phyloP scores from a whole-genome alignment of 805 yeast species.

The Ogataea paradorogensis region DNA sequence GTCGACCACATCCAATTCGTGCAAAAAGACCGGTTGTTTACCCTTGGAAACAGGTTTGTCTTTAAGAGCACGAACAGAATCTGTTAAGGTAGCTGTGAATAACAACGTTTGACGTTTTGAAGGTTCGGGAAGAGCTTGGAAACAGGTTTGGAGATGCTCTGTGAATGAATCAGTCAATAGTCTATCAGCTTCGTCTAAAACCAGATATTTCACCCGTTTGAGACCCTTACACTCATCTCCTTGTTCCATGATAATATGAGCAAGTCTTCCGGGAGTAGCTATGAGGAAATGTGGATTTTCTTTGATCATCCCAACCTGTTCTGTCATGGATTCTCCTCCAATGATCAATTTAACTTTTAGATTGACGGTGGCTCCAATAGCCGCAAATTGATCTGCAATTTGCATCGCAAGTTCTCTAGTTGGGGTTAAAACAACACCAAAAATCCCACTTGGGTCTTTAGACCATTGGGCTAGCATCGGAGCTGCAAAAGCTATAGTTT shows the following conservation, averaged over 20 bases:
- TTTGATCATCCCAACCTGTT: slow-evolving; percentile 79
- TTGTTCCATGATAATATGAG: slow-evolving; percentile 84
- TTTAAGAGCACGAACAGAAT: slow-evolving; percentile 78
- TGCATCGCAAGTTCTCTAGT: slow-evolving; percentile 93
- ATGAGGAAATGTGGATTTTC: slow-evolving; percentile 88
- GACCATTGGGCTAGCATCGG: slow-evolving; percentile 96
- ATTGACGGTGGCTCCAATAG: slow-evolving; percentile 87
- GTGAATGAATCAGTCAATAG: slow-evolving; percentile 81
- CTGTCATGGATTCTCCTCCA: slow-evolving; percentile 94
- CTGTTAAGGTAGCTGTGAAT: slow-evolving; percentile 96
- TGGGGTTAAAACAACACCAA: slow-evolving; percentile 86
- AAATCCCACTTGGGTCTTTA: slow-evolving; percentile 90
- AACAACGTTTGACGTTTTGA: slow-evolving; percentile 78
- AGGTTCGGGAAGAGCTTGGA: slow-evolving; percentile 67
- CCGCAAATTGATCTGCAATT: slow-evolving; percentile 94
- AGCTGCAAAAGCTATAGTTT: slow-evolving; percentile 96
- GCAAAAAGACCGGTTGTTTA: slow-evolving; percentile 59
- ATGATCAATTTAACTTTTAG: slow-evolving; percentile 79
- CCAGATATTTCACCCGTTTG: slow-evolving; percentile 73
- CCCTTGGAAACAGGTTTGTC: slow-evolving; percentile 57
- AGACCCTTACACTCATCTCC: slow-evolving; percentile 83
- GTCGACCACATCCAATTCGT: slow-evolving; percentile 72
- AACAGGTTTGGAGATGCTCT: slow-evolving; percentile 69
- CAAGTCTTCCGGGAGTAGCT: slow-evolving; percentile 96
- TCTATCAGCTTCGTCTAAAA: slow-evolving; percentile 95